These are phyloP conservation scores for Durio zibethinus DNA, from an alignment of 345 rosid species.

Conservation along the genomic window DNA sequence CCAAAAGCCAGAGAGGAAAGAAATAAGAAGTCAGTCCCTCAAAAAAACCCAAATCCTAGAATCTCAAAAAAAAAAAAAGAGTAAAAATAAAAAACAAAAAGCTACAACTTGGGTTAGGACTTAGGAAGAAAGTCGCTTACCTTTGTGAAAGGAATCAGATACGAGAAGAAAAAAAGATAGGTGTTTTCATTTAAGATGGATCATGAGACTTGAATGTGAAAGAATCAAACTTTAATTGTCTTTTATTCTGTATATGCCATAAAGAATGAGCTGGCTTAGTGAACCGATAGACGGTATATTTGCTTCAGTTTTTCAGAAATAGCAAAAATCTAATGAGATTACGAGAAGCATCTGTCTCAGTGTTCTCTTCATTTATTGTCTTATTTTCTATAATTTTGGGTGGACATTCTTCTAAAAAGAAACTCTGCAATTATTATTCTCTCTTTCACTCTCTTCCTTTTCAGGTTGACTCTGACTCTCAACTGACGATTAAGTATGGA, in stretches of 20 bases:
- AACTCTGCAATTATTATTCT: slow-evolving; percentile 3
- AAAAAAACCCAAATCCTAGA: neutral
- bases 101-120: neutral
- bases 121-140: neutral
- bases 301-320: neutral
- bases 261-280: slow-evolving; percentile 13
- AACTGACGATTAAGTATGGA: neutral
- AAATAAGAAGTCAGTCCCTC: neutral
- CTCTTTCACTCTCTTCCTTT: neutral
- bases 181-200: neutral
- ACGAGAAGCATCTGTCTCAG: neutral
- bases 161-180: neutral
- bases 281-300: neutral
- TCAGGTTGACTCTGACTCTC: neutral
- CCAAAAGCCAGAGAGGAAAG: neutral
- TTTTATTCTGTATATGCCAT: neutral
- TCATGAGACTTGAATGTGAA: neutral
- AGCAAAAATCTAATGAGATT: slow-evolving; percentile 2
- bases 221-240: slow-evolving; percentile 10
- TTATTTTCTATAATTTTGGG: neutral
- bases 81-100: neutral
- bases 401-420: neutral
- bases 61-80: neutral
- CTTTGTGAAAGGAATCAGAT: slow-evolving; percentile 6
- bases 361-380: neutral